Base-by-base conservation (phyloP, 371 early-diverging fungal genomes). In the Aphelidium insulamus region DNA sequence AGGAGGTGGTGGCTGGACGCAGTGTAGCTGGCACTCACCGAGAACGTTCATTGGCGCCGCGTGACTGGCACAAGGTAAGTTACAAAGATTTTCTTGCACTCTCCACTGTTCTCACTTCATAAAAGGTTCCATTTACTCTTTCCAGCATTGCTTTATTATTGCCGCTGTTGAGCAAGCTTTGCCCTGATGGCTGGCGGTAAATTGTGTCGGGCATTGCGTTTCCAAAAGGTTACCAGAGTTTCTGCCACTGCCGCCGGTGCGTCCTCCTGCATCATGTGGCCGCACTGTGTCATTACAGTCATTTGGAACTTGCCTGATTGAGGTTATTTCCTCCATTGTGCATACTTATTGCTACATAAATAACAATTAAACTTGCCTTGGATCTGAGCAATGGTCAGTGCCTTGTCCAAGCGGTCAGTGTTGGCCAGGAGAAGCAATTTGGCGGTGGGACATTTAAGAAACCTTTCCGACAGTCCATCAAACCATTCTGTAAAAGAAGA, bases 341-440 rank as follows among this genome's bases (percentile, higher is more conserved):
- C n/a, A n/a, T n/a, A n/a, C n/a, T n/a, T n/a, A n/a, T n/a, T n/a
- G n/a, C n/a, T n/a, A n/a, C n/a, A n/a, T n/a, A n/a, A n/a, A n/a
- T n/a, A n/a, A n/a, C n/a, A n/a, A n/a, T n/a, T n/a, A n/a, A n/a
- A n/a, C 38, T 62, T 61, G 16, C 65, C 54, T 30, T 65, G 66
- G 58, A 65, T 65, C 33, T 62, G 60, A 0, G 54, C 66, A 40
- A 65, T 65, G 17, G 47, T 60, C 12, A 65, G 43, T 17, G 54
- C 26, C 22, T 55, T 62, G 39, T 65, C 66, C 5, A 65, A 40
- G 3, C 66, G 48, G 39, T 65, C 62, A 4, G 62, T 51, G 14
- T 52, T 52, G 34, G 65, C 66, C 0, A 65, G 38, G 1, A 62
- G 33, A 12, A 65, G 37, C 19, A 62, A 39, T 9, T 59, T 47